phyloP scores from a whole-genome alignment of 2,329 filamentous ascomycete genomes.

The Pseudocercospora fijiensis region DNA sequence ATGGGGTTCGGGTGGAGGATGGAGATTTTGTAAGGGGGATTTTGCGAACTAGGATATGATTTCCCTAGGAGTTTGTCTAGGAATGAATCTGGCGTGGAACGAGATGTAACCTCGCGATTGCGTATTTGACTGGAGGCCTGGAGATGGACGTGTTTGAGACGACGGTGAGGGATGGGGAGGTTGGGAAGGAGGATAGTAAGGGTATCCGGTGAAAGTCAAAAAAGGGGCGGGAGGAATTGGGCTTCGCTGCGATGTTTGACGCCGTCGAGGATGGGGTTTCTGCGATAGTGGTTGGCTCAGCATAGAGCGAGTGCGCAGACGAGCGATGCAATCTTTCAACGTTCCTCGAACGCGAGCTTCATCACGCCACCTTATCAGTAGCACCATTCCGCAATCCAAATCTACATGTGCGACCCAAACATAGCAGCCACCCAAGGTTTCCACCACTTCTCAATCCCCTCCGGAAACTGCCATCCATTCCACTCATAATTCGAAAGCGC shows the following conservation, averaged over 20 bases:
- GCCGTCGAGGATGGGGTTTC: too few species aligned
- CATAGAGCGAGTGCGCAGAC: too few species aligned
- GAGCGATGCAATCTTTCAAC: too few species aligned
- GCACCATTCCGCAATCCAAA: neutral
- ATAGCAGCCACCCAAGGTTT: conserved; percentile 48
- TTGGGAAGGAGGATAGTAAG: conserved; percentile 10
- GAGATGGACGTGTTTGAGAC: conserved; percentile 8
- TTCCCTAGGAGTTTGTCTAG: conserved; percentile 11
- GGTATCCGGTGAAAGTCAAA: conserved; percentile 11
- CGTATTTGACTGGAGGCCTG: conserved; percentile 3
- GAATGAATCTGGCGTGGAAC: conserved; percentile 15
- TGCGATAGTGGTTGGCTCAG: too few species aligned
- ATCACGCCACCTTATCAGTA: too few species aligned
- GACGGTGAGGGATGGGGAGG: neutral
- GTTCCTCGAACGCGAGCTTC: neutral
- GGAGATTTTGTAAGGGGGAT: too few species aligned
- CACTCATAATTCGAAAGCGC: conserved; percentile 51
- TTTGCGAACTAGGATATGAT: too few species aligned
- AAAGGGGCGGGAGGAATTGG: neutral
- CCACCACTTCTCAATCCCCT: conserved; percentile 51
- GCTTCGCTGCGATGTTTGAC: too few species aligned
- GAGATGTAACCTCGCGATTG: conserved; percentile 15
- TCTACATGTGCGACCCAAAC: neutral
- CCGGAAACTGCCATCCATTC: conserved; percentile 49
- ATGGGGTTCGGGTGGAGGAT: too few species aligned